These are phyloP conservation scores for Nannochloris sp. DNA, from an alignment of 139 green algal species.

Conservation along the genomic window DNA sequence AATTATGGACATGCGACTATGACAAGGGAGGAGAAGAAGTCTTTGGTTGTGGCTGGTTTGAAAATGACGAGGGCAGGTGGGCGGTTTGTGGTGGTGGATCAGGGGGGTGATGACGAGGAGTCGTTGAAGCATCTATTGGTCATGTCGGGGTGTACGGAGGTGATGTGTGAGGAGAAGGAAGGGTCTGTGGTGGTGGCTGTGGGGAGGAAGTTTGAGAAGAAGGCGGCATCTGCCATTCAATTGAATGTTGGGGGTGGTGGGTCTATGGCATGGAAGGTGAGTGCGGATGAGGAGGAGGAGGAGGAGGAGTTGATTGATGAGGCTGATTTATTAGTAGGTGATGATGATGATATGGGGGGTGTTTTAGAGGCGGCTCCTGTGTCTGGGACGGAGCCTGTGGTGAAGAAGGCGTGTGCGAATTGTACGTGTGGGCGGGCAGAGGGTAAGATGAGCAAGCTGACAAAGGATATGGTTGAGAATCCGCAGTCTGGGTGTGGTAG, in stretches of 20 bases:
- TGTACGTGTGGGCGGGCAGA: constrained; percentile 91
- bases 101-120: too few relatives aligned
- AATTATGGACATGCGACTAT: too few relatives aligned
- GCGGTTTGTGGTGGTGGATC: constrained; percentile 10
- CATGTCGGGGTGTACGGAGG: too few relatives aligned
- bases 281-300: constrained; percentile 47
- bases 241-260: background rate
- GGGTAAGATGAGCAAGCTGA: constrained; percentile 61
- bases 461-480: constrained; percentile 85
- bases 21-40: too few relatives aligned
- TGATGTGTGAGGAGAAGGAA: constrained; percentile 7
- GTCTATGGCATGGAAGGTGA: constrained; percentile 8
- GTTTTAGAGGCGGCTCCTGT: constrained; percentile 32
- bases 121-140: too few relatives aligned
- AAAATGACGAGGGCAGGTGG: constrained; percentile 4
- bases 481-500: constrained; percentile 81
- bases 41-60: too few relatives aligned
- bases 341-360: constrained; percentile 56
- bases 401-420: constrained; percentile 89
- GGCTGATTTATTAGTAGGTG: constrained; percentile 80
- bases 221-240: constrained; percentile 45
- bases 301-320: constrained; percentile 90
- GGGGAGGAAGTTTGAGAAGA: constrained; percentile 39
- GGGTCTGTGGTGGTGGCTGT: background rate
- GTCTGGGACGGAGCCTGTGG: constrained; percentile 43